Percentiles rank a stretch among this genome's conserved stretches.
Conservation (phyloP, 2,329 filamentous ascomycete genomes). For the Dryadomyces quercivorus region DNA sequence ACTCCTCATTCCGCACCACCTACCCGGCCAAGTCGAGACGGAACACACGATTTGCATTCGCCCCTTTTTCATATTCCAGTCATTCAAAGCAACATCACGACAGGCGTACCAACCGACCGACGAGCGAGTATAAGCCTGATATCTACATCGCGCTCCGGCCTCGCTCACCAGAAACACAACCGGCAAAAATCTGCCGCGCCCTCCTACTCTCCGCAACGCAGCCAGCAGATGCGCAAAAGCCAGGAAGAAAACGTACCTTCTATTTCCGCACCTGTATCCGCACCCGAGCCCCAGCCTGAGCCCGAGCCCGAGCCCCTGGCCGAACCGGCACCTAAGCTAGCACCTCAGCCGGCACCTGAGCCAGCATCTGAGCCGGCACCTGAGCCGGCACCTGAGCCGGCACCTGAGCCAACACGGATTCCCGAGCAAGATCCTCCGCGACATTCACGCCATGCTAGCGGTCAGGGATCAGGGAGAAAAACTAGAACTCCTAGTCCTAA, state of each 20-base stretch:
- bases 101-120: slow-evolving; percentile 34
- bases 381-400: background rate
- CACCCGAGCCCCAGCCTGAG: no score
- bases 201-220: background rate
- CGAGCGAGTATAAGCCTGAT: slow-evolving; percentile 26
- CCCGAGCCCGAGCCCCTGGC: no score
- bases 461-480: slow-evolving; percentile 6
- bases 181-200: background rate
- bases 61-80: slow-evolving; percentile 40
- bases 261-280: background rate
- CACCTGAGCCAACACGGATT: background rate
- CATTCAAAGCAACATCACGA: slow-evolving; percentile 50
- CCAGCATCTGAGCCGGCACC: background rate
- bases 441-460: background rate
- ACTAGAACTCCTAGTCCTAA: slow-evolving; percentile 42
- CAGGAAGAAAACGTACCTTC: background rate
- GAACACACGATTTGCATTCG: slow-evolving; percentile 48
- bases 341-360: background rate
- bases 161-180: background rate
- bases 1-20: slow-evolving; percentile 31
- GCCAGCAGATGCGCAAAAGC: background rate
- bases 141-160: background rate
- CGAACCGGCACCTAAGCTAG: no score
- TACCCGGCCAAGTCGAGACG: slow-evolving; percentile 54
- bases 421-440: background rate